Evolutionary conservation across 345 rosid genomes (phyloP).

Genomic region (Microthlaspi erraticum): DNA sequence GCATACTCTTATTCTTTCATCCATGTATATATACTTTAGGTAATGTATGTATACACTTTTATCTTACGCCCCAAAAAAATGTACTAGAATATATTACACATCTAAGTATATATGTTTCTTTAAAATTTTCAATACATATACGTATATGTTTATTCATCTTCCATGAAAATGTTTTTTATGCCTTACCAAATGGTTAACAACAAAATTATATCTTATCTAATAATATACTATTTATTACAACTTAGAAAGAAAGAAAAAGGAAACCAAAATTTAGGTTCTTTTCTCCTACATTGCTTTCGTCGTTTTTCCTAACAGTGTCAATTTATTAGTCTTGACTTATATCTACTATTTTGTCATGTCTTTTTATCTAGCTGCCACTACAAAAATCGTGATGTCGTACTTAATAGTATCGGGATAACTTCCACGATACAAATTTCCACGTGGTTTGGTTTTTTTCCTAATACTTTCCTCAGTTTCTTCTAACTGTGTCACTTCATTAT

Average conservation of each 20-base stretch:
- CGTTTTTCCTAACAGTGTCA: neutral
- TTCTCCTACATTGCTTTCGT: slow-evolving; percentile 11
- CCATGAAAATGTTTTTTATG: no score
- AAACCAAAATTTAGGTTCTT: neutral
- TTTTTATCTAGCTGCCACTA: neutral
- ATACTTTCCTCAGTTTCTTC: neutral
- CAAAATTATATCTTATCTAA: neutral
- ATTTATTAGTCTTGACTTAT: neutral
- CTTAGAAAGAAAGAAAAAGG: neutral
- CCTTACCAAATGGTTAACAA: no score
- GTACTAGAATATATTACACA: slow-evolving; percentile 20
- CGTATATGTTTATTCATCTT: no score
- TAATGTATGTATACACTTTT: slow-evolving; percentile 8
- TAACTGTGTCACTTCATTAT: no score
- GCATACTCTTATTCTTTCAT: slow-evolving; percentile 14
- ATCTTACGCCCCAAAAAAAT: neutral
- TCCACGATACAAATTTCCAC: neutral
- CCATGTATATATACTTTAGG: neutral
- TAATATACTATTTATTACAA: neutral
- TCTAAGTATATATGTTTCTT: neutral
- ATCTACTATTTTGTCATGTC: neutral
- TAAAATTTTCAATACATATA: no score
- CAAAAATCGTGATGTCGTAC: neutral
- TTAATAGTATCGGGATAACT: neutral
- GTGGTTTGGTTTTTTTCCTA: neutral